Evolutionary conservation across 257 asterid species (phyloP).

Genomic region (Fraxinus excelsior): DNA sequence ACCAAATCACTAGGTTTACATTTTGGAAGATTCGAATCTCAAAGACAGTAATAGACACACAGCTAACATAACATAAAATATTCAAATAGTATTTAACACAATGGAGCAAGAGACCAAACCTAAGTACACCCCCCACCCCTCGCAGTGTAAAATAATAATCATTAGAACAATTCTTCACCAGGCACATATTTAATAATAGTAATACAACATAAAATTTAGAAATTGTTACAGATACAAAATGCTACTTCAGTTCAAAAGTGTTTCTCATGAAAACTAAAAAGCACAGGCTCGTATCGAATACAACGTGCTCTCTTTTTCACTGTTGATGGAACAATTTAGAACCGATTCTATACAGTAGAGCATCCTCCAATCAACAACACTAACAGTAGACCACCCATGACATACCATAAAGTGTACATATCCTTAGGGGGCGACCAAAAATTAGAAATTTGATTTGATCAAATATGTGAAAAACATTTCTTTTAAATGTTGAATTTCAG

Average conservation of each 20-base stretch:
- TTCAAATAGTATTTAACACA: not conserved
- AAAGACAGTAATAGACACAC: not conserved
- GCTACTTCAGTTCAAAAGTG: not conserved
- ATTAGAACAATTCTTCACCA: not conserved
- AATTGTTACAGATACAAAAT: not conserved
- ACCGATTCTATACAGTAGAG: too few species aligned
- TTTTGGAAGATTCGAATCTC: not conserved
- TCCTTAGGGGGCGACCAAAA: not conserved
- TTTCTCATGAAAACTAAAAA: not conserved
- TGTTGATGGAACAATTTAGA: not conserved
- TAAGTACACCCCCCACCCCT: too few species aligned
- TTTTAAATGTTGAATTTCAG: not conserved
- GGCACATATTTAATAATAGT: not conserved
- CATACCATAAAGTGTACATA: not conserved
- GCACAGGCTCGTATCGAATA: too few species aligned
- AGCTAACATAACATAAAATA: not conserved
- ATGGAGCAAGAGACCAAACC: not conserved
- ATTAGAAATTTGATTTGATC: not conserved
- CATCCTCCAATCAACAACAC: too few species aligned
- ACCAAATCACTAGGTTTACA: not conserved
- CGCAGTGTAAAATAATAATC: not conserved
- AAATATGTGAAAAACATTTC: not conserved
- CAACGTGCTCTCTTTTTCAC: not conserved
- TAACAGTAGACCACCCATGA: too few species aligned
- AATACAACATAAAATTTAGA: not conserved